Conservation (phyloP, 1,284 basidiomycete genomes). For the Nidula niveotomentosa region DNA sequence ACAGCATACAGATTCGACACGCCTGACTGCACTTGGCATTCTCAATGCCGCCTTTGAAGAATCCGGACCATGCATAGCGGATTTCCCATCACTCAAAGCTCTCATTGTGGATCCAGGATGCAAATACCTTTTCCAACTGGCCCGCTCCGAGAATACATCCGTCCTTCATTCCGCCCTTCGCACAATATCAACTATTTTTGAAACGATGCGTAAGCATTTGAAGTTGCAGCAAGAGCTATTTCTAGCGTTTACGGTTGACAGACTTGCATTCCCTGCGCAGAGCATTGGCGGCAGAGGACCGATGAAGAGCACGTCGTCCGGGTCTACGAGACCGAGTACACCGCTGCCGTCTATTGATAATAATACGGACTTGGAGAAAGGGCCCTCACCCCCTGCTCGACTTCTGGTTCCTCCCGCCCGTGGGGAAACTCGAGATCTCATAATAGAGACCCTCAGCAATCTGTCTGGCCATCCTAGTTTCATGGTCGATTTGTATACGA, state of each 20-base stretch:
- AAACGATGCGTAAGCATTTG: slow-evolving; percentile 84
- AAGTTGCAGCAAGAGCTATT: slow-evolving; percentile 98
- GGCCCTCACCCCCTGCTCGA: slow-evolving; percentile 52
- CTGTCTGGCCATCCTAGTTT: slow-evolving; percentile 83
- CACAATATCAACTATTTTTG: slow-evolving; percentile 86
- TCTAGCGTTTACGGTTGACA: slow-evolving; percentile 91
- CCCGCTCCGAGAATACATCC: slow-evolving; percentile 82
- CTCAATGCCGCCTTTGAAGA: slow-evolving; percentile 91
- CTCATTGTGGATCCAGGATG: slow-evolving; percentile 89
- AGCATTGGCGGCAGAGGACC: no score
- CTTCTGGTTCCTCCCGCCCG: slow-evolving; percentile 74
- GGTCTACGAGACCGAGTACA: slow-evolving; percentile 36
- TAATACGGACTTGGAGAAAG: slow-evolving; percentile 44
- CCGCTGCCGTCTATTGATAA: slow-evolving; percentile 29
- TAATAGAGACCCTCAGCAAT: slow-evolving; percentile 86
- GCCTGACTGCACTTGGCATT: slow-evolving; percentile 86
- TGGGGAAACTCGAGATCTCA: slow-evolving; percentile 87
- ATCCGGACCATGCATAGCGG: slow-evolving; percentile 73
- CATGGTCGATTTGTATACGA: slow-evolving; percentile 94
- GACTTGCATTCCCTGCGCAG: slow-evolving; percentile 50
- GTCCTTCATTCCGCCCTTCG: slow-evolving; percentile 84
- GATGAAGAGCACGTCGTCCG: background rate
- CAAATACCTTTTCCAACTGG: slow-evolving; percentile 95
- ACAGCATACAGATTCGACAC: slow-evolving; percentile 95
- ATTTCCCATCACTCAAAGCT: slow-evolving; percentile 71